Percentiles rank a stretch among this genome's conserved stretches.
These are phyloP conservation scores for Aspergillus floridensis DNA, from an alignment of 2,329 filamentous ascomycete species.

Conservation along the genomic window DNA sequence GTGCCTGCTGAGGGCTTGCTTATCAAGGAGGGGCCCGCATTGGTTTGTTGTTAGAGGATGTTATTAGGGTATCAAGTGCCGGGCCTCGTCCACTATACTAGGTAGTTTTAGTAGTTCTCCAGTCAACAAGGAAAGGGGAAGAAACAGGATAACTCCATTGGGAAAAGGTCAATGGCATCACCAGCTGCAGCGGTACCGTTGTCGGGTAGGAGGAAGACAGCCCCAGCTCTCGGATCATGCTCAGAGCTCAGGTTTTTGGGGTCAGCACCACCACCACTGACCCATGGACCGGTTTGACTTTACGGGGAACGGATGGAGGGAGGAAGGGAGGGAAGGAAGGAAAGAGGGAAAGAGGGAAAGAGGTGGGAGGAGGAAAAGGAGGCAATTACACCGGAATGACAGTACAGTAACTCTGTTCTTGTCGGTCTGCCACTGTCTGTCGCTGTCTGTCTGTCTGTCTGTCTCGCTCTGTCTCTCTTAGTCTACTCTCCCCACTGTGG, in stretches of 20 bases:
- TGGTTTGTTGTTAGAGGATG: neutral
- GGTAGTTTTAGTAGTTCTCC: neutral
- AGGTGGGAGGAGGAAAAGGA: neutral
- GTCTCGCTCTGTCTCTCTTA: neutral
- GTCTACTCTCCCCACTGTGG: constrained; percentile 9
- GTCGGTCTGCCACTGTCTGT: too few relatives aligned
- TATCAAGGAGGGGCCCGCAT: neutral
- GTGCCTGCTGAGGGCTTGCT: neutral
- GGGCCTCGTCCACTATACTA: neutral
- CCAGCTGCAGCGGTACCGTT: neutral
- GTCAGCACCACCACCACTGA: neutral
- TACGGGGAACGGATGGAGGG: neutral
- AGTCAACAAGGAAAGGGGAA: neutral
- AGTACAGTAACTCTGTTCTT: neutral
- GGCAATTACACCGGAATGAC: neutral
- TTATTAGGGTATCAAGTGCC: neutral
- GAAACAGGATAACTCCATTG: neutral
- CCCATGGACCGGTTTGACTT: neutral
- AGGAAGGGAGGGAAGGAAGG: neutral
- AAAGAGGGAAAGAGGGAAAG: neutral
- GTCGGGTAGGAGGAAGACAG: neutral
- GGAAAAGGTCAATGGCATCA: neutral
- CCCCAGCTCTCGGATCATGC: too few relatives aligned
- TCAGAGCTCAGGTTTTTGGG: neutral
- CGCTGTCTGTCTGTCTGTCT: too few relatives aligned